phyloP scores from a whole-genome alignment of 2,329 filamentous ascomycete genomes.

The Fusarium austroafricanum region DNA sequence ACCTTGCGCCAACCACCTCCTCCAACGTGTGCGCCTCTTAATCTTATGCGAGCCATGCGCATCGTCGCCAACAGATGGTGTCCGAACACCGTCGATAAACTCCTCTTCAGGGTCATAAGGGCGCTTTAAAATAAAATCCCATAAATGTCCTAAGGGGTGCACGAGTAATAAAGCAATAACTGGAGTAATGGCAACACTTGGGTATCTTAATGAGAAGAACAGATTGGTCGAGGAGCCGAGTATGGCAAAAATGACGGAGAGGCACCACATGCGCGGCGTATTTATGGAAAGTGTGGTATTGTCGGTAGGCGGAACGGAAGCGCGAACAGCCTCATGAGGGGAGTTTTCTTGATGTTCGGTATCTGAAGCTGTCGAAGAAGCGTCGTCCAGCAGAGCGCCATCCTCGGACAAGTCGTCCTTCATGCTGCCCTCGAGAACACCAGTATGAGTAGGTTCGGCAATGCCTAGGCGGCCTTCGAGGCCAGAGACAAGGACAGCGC shows the following conservation, averaged over 20 bases:
- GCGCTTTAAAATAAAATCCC: constrained; percentile 79
- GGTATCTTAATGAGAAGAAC: constrained; percentile 91
- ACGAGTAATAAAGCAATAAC: constrained; percentile 88
- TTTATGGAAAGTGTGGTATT: constrained; percentile 84
- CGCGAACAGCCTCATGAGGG: constrained; percentile 81
- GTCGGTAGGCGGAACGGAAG: constrained; percentile 81
- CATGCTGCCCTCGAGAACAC: constrained; percentile 58
- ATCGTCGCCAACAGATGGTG: constrained; percentile 33
- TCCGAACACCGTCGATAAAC: constrained; percentile 62
- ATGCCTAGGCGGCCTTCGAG: constrained; percentile 65
- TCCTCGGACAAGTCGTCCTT: constrained; percentile 55
- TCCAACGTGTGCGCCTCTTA: constrained; percentile 58
- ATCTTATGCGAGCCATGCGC: constrained; percentile 30
- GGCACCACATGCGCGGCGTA: constrained; percentile 86
- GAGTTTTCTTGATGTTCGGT: constrained; percentile 74
- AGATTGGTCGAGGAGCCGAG: constrained; percentile 86
- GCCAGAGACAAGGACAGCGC: constrained; percentile 63
- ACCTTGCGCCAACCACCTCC: constrained; percentile 82
- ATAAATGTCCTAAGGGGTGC: constrained; percentile 83
- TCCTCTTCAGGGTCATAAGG: constrained; percentile 62
- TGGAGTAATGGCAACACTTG: constrained; percentile 88
- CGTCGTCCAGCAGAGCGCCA: constrained; percentile 52
- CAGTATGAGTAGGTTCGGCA: constrained; percentile 60
- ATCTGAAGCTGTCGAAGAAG: constrained; percentile 57
- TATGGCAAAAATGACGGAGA: constrained; percentile 83